Evolutionary conservation across 306 rosid species (phyloP), one percentile per base, ranked within the genome.

Genomic region (Acacia crassicarpa): DNA sequence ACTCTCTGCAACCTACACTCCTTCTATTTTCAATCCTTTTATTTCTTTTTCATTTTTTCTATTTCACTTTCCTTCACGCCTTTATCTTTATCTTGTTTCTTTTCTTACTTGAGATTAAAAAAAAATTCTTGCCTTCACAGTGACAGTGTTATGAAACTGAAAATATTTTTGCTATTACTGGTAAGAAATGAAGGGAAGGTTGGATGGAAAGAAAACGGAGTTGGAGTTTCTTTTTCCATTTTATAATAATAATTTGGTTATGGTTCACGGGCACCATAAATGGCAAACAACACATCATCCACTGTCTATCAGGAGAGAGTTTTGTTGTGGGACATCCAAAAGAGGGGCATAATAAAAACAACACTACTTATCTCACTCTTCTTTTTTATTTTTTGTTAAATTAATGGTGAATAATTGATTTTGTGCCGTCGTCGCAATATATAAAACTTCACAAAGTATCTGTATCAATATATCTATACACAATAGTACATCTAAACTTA

Each of bases 241-340:
- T 20, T 20, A 0, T 19, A 54, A 2, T 11, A 16, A 20, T 54
- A 54, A 17, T 53, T 54, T 20, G 23, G 25, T 54, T 53, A 63
- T 72, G 49, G 78, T 69, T 75, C 13, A 81, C 35, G 68, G 84
- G 59, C n/a, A 67, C 41, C 72, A 41, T 85, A 58, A 80, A 86
- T 86, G 89, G 88, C 82, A 54, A 83, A 85, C 90, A 86, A 77
- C 84, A 83, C 91, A 91, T 87, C 86, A 45, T 69, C 35, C 78
- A 77, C 78, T 63, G 89, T 77, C 27, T 23, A 80, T 67, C 53
- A 72, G 78, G 86, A 67, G 56, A 70, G 81, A 77, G 80, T 32
- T 74, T 82, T 81, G 68, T 82, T 54, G 51, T 81, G 87, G 87
- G 86, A 77, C 84, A 78, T 83, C 80, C 25, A 20, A 6, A 8